phyloP scores from a whole-genome alignment of 805 yeast genomes.

The Candida yuanshanica region DNA sequence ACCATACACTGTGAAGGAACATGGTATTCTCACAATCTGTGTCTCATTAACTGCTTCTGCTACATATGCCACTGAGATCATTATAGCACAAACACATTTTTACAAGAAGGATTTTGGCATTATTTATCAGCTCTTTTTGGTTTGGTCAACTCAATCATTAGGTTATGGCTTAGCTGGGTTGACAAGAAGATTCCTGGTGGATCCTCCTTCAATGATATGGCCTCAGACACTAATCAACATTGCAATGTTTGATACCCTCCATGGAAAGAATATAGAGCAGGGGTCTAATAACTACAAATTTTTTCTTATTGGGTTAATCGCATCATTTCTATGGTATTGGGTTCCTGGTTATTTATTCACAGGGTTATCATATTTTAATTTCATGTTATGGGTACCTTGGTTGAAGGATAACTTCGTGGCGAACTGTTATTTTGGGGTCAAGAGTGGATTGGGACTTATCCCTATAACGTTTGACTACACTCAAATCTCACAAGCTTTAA shows the following conservation, averaged over 20 bases:
- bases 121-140: slow-evolving; percentile 45
- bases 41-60: slow-evolving; percentile 41
- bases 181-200: slow-evolving; percentile 50
- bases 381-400: slow-evolving; percentile 50
- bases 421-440: slow-evolving; percentile 57
- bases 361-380: slow-evolving; percentile 40
- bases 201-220: slow-evolving; percentile 67
- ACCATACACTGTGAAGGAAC: slow-evolving; percentile 56
- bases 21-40: slow-evolving; percentile 50
- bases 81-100: slow-evolving; percentile 45
- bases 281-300: slow-evolving; percentile 38
- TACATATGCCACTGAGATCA: slow-evolving; percentile 54
- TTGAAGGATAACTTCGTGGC: slow-evolving; percentile 46
- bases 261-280: slow-evolving; percentile 24
- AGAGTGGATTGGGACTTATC: slow-evolving; percentile 46
- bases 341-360: slow-evolving; percentile 47
- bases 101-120: slow-evolving; percentile 40
- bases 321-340: slow-evolving; percentile 53
- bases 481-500: slow-evolving; percentile 36
- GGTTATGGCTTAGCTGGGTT: slow-evolving; percentile 69
- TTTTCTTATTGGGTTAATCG: slow-evolving; percentile 37
- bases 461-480: slow-evolving; percentile 56
- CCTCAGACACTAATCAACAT: slow-evolving; percentile 59
- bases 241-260: slow-evolving; percentile 48
- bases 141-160: slow-evolving; percentile 52